Percentiles rank a stretch among this genome's conserved stretches.
phyloP scores from a whole-genome alignment of 192 early-diverging fungal genomes.

The Coemansia sp. region DNA sequence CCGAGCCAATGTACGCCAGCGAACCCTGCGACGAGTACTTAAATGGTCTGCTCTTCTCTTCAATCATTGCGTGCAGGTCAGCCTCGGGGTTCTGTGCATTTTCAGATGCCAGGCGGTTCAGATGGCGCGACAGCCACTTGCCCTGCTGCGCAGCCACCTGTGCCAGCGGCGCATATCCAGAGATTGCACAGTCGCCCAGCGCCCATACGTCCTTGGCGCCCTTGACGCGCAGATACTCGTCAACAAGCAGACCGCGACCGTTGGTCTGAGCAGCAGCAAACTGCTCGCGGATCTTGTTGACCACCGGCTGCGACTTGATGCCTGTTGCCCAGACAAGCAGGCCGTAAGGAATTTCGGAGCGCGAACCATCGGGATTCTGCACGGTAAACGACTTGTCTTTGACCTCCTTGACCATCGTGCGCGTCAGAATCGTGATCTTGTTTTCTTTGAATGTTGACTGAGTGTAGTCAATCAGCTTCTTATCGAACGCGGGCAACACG shows the following conservation, averaged over 20 bases:
- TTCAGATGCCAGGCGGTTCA: constrained; percentile 49
- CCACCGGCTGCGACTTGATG: constrained; percentile 61
- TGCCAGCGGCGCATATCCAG: constrained; percentile 75
- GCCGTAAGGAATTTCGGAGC: constrained; percentile 61
- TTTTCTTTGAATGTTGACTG: constrained; percentile 69
- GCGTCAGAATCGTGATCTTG: constrained; percentile 75
- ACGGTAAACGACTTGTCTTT: constrained; percentile 58
- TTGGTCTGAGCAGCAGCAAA: constrained; percentile 42
- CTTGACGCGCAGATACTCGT: constrained; percentile 73
- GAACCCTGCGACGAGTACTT: constrained; percentile 85
- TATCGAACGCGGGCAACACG: constrained; percentile 75
- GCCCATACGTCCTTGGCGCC: constrained; percentile 72
- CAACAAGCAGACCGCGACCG: constrained; percentile 66
- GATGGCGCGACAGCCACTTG: constrained; percentile 72
- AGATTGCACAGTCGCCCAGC: constrained; percentile 87
- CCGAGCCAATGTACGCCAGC: constrained; percentile 89
- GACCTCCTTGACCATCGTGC: constrained; percentile 65
- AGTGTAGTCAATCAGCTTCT: constrained; percentile 70
- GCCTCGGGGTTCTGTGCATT: constrained; percentile 3
- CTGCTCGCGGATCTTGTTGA: constrained; percentile 50
- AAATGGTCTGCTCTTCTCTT: constrained; percentile 56
- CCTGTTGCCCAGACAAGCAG: constrained; percentile 79
- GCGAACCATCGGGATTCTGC: constrained; percentile 53
- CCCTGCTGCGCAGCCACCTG: constrained; percentile 91
- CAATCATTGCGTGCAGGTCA: constrained; percentile 29